phyloP scores from a whole-genome alignment of 202 grass and related monocot genomes.

The Alloteropsis angusta region DNA sequence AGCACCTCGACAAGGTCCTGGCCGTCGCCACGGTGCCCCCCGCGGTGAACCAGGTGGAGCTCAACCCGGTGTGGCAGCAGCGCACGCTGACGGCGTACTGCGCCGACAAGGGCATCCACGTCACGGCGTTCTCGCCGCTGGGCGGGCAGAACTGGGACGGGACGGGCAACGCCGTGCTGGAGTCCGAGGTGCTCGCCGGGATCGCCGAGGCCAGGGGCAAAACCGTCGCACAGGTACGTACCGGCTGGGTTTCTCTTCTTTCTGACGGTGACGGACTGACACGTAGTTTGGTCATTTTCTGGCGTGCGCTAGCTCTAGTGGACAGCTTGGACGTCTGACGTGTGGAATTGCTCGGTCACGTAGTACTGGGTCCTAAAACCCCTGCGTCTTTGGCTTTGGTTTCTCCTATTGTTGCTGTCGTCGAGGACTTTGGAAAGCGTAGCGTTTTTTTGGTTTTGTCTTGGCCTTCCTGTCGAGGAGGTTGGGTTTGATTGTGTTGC shows the following conservation, averaged over 20 bases:
- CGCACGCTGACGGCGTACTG: slow-evolving; percentile 37
- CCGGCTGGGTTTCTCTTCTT: neutral
- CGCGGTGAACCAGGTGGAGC: slow-evolving; percentile 56
- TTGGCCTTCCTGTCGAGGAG: too few relatives aligned
- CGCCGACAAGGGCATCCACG: slow-evolving; percentile 32
- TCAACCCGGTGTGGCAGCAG: slow-evolving; percentile 62
- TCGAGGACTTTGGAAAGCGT: too few relatives aligned
- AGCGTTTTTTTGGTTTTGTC: too few relatives aligned
- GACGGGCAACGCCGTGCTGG: slow-evolving; percentile 22
- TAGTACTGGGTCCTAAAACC: too few relatives aligned
- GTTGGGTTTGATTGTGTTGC: too few relatives aligned
- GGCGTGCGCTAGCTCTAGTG: too few relatives aligned
- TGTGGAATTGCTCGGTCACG: too few relatives aligned
- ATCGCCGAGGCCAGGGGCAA: slow-evolving; percentile 50
- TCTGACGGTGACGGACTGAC: too few relatives aligned
- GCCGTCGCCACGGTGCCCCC: slow-evolving; percentile 27
- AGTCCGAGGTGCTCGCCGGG: slow-evolving; percentile 43
- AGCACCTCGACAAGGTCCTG: slow-evolving; percentile 38
- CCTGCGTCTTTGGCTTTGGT: too few relatives aligned
- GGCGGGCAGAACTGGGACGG: slow-evolving; percentile 34
- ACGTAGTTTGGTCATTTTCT: neutral
- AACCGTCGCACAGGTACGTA: slow-evolving; percentile 49
- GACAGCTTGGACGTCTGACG: too few relatives aligned
- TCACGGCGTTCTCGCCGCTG: slow-evolving; percentile 42
- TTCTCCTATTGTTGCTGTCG: too few relatives aligned